These are phyloP conservation scores for Aphanomyces euteiches DNA, from an alignment of 352 stramenopile species.

Conservation along the genomic window DNA sequence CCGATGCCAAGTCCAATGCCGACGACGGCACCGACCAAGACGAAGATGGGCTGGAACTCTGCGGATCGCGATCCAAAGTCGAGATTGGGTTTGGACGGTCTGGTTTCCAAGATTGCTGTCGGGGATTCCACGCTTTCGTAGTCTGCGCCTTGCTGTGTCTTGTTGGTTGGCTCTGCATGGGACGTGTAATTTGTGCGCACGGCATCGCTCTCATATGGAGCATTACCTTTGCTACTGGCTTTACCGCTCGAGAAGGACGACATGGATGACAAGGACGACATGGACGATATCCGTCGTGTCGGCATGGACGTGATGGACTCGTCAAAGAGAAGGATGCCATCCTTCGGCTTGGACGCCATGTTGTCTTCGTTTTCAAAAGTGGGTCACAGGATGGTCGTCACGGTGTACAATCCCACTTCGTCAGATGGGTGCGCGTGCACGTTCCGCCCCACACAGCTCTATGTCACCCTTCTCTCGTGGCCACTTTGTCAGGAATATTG, in stretches of 20 bases:
- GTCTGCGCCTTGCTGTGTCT: not conserved
- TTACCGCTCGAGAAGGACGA: not conserved
- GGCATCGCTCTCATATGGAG: not conserved
- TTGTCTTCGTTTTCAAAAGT: too few relatives aligned
- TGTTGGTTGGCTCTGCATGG: not conserved
- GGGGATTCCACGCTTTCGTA: not conserved
- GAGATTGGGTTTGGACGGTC: not conserved
- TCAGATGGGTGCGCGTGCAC: too few relatives aligned
- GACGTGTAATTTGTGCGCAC: not conserved
- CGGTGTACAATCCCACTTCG: too few relatives aligned
- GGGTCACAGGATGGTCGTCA: too few relatives aligned
- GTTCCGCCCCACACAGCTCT: too few relatives aligned
- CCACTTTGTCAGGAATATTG: too few relatives aligned
- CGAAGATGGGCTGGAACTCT: not conserved
- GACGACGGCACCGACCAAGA: constrained; percentile 45
- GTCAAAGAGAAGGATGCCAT: too few relatives aligned
- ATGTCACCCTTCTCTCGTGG: too few relatives aligned
- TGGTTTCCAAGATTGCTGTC: not conserved
- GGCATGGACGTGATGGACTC: too few relatives aligned
- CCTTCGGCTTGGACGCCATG: too few relatives aligned
- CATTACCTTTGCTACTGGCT: not conserved
- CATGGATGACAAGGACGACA: too few relatives aligned
- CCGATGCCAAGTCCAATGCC: constrained; percentile 38
- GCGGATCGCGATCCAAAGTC: not conserved
- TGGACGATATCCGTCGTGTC: too few relatives aligned